Evolutionary conservation across 2,329 filamentous ascomycete species (phyloP).

Genomic region (Venturia oleaginea): DNA sequence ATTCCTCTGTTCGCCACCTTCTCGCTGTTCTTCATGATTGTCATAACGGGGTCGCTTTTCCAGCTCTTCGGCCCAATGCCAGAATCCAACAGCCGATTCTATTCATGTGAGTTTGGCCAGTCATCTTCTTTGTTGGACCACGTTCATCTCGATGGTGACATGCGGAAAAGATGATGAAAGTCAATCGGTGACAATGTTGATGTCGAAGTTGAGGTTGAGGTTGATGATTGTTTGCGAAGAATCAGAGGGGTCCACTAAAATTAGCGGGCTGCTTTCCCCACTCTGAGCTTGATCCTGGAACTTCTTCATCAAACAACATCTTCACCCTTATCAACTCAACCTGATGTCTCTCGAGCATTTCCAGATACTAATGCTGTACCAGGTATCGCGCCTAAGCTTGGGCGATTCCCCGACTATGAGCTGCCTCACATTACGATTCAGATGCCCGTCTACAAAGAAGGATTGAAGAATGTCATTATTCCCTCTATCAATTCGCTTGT

Average conservation of each 20-base stretch:
- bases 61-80: conserved; percentile 35
- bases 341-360: no score
- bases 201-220: no score
- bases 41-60: conserved; percentile 26
- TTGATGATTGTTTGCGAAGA: no score
- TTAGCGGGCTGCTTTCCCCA: no score
- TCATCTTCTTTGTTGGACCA: no score
- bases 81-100: conserved; percentile 38
- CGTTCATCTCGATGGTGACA: neutral
- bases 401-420: neutral
- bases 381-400: conserved; percentile 21
- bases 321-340: no score
- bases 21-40: conserved; percentile 12
- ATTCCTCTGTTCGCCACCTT: conserved; percentile 7
- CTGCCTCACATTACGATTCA: conserved; percentile 15
- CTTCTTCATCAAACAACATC: no score
- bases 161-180: no score
- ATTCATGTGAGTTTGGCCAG: neutral
- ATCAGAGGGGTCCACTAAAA: no score
- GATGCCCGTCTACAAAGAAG: conserved; percentile 16
- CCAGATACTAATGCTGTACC: conserved; percentile 22
- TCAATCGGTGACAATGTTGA: no score
- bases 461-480: conserved; percentile 11
- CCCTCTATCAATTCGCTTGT: conserved; percentile 8
- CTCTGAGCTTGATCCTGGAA: neutral